phyloP scores from a whole-genome alignment of 495 filamentous ascomycete species.

The Penicillium fimorum region DNA sequence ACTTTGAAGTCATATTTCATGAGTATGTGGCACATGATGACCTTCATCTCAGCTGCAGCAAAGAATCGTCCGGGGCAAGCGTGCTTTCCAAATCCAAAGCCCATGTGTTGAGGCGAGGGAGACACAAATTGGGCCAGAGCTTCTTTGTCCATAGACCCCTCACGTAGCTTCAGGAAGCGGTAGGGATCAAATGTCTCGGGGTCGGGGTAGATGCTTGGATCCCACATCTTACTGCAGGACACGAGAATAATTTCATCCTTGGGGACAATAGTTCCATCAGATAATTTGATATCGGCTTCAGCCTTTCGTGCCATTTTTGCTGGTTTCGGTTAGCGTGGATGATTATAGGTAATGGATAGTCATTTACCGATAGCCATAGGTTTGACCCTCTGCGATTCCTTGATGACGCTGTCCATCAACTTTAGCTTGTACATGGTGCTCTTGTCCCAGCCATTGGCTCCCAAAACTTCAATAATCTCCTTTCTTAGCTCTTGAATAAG shows the following conservation, averaged over 20 bases:
- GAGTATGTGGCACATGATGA: constrained; percentile 37
- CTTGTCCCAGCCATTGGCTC: constrained; percentile 42
- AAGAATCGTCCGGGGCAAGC: constrained; percentile 54
- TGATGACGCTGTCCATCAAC: constrained; percentile 38
- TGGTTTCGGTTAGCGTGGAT: neutral
- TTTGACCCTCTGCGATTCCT: constrained; percentile 32
- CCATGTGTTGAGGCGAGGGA: constrained; percentile 35
- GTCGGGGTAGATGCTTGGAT: constrained; percentile 36
- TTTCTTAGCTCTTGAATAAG: constrained; percentile 26
- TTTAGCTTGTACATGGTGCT: constrained; percentile 41
- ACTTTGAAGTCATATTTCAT: constrained; percentile 51
- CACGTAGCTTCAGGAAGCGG: constrained; percentile 38
- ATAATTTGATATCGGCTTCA: constrained; percentile 20
- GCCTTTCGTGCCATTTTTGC: constrained; percentile 44
- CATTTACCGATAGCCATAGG: constrained; percentile 28
- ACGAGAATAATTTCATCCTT: constrained; percentile 28
- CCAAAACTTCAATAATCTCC: too few relatives aligned
- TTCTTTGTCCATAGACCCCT: constrained; percentile 29
- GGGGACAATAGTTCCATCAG: constrained; percentile 22
- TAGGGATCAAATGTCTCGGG: constrained; percentile 41
- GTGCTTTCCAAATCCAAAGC: constrained; percentile 49
- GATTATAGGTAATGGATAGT: neutral
- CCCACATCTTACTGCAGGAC: constrained; percentile 27
- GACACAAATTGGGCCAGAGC: constrained; percentile 36
- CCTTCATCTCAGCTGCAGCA: constrained; percentile 43